phyloP scores from a whole-genome alignment of 2,329 filamentous ascomycete species.

The Penicillium sumatraense region DNA sequence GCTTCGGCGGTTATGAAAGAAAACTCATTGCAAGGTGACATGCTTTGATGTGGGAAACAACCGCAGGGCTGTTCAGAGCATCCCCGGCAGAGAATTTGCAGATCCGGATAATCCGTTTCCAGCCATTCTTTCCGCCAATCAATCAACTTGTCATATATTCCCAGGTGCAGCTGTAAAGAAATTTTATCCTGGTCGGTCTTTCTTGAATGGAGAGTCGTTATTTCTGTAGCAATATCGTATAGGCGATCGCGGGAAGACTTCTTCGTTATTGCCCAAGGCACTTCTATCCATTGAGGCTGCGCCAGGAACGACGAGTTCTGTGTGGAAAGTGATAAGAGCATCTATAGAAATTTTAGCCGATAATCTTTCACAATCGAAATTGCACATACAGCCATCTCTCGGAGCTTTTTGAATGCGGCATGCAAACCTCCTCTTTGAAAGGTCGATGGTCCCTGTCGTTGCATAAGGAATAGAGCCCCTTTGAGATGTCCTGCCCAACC shows the following conservation, averaged over 20 bases:
- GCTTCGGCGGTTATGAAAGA: not conserved
- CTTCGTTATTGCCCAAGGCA: not conserved
- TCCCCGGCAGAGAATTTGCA: not conserved
- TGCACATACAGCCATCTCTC: slow-evolving; percentile 10
- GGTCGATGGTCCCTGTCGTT: not conserved
- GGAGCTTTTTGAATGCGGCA: slow-evolving; percentile 7
- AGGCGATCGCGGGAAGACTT: slow-evolving; percentile 1
- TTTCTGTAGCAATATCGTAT: slow-evolving; percentile 2
- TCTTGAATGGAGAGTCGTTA: not conserved
- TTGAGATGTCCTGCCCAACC: slow-evolving; percentile 11
- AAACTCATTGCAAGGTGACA: not conserved
- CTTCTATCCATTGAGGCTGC: slow-evolving; percentile 4
- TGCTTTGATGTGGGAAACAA: not conserved
- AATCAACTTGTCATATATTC: not conserved
- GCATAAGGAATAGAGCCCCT: slow-evolving; percentile 4
- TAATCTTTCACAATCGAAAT: not conserved
- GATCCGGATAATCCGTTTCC: not conserved
- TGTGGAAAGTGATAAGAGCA: slow-evolving; percentile 2
- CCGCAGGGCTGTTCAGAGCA: not conserved
- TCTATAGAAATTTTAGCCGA: not conserved
- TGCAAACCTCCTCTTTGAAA: slow-evolving; percentile 8
- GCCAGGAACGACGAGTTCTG: slow-evolving; percentile 1
- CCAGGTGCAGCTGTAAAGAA: not conserved
- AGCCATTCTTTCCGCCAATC: not conserved
- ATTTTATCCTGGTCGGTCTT: too few relatives aligned